Base-by-base conservation (phyloP, 768 basidiomycete species). In the Tylopilus rubrobrunneus region DNA sequence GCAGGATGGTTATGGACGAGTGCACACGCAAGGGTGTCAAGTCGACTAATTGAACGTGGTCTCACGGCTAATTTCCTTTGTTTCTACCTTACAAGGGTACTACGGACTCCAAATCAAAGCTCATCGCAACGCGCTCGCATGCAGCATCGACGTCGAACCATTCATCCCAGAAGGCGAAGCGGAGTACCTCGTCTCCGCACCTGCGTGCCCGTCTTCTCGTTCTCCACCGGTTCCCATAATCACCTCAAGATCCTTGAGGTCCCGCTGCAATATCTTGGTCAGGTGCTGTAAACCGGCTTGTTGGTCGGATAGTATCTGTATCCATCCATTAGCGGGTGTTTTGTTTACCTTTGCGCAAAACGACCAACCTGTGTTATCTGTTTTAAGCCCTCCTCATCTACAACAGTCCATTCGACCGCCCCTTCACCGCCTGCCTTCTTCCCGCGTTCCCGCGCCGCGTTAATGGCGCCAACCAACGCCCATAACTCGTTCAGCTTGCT, bases 401-500 rank as follows among this genome's bases (percentile, higher is more conserved):
- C 87, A n/a, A 92, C 88, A 0, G 83, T 80, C 89, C 89, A 92
- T 61, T 85, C 87, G 8, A 78, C 76, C 15, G 48, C 52, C 1
- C 75, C 76, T 15, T 76, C 77, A 12, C 63, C 61, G 29, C 68
- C 71, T 21, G 64, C 69, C 56, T 78, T 76, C 55, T 73, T 68
- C 45, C 75, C 78, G 40, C 76, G 69, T 62, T 86, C 83, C 60
- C 78, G 72, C 27, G 81, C 77, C 8, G 78, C 79, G 49, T 79
- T 79, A 17, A 92, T 74, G 43, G 87, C 83, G 4, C 89, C 89
- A 9, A 93, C 78, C 14, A 89, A 73, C 15, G 89, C 89, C 92
- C 92, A 94, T 27, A 94, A 72, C 64, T 93, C 92, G 58, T 88
- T 89, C 63, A 90, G 65, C 63, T 87, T 89, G 42, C 84, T 84